Base-by-base conservation (phyloP, 208 protist genomes). In the Trypanosomatidae sp. region DNA sequence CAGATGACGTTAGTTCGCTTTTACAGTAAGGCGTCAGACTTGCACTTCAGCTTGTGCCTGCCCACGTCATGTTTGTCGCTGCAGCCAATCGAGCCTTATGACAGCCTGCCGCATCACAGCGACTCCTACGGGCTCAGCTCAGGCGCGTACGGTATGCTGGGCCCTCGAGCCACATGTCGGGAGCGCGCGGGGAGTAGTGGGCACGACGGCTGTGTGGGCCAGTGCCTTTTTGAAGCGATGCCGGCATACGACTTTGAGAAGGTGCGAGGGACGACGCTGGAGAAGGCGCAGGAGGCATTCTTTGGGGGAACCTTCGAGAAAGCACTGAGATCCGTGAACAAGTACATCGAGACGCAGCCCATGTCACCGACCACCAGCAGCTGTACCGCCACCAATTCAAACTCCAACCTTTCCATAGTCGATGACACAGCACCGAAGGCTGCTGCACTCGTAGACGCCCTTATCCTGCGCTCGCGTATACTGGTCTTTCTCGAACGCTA, bases 1-100 rank as follows among this genome's bases (percentile, higher is more conserved):
- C 75, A 84, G 28, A 71, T 94, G 69, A 91, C 89, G 10, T 68
- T 96, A 2, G 91, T 96, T 0, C 30, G 62, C 22, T 94, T 94
- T 75, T 19, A 76, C 36, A 81, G 78, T 53, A 50, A 69, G 12
- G 66, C 56, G 5, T 50, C 69, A 1, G 78, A 84, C 15, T 64
- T 94, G 36, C 44, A 66, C 55, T 91, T 84, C 66, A 73, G 72
- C 36, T 69, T 96, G 25, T 85, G 82, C 39, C 65, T 96, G 36
- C 89, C 91, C 0, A 88, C 87, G 33, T 68, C 79, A 1, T 94
- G 89, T 56, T 71, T 96, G 7, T 96, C 89, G 25, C 60, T 86
- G 49, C 69, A 69, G 22, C 71, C 59, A 8, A 87, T 96, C 33
- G 82, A 90, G 53, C 49, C 87, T 10, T 95, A 95, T 73, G 80